Conservation (phyloP, 768 basidiomycete species). For the Chalciporus piperatus region DNA sequence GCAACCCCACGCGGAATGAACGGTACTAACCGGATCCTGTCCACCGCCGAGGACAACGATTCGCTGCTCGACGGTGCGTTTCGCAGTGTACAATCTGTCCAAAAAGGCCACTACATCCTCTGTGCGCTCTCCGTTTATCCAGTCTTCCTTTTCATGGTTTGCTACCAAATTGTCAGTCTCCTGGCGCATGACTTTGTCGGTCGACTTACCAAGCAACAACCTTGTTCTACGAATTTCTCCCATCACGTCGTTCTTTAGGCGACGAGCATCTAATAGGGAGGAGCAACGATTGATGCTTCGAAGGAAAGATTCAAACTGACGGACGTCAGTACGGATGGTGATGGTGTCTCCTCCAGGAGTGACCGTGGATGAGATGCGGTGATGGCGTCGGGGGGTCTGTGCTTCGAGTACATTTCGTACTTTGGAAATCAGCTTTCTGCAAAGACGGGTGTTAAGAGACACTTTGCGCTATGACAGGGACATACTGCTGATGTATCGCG, state of each 20-base stretch:
- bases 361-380: slow-evolving; percentile 39
- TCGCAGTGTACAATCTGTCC: slow-evolving; percentile 86
- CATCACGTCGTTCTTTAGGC: slow-evolving; percentile 88
- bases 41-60: slow-evolving; percentile 78
- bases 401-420: slow-evolving; percentile 82
- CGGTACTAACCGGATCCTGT: slow-evolving; percentile 50
- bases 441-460: slow-evolving; percentile 5
- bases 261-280: slow-evolving; percentile 83
- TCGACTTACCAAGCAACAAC: slow-evolving; percentile 57
- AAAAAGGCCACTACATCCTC: slow-evolving; percentile 86
- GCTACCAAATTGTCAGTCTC: slow-evolving; percentile 39
- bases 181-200: neutral
- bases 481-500: slow-evolving; percentile 65
- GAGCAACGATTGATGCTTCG: slow-evolving; percentile 79
- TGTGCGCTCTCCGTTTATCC: slow-evolving; percentile 83
- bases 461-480: slow-evolving; percentile 5
- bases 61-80: slow-evolving; percentile 80
- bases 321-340: slow-evolving; percentile 74
- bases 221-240: slow-evolving; percentile 88
- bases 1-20: neutral
- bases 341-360: slow-evolving; percentile 61
- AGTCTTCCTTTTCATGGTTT: slow-evolving; percentile 83
- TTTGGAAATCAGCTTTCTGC: slow-evolving; percentile 81
- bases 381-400: slow-evolving; percentile 59
- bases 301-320: slow-evolving; percentile 90